These are phyloP conservation scores for Phytophthora niederhauseri DNA, from an alignment of 352 stramenopile species.

Conservation along the genomic window DNA sequence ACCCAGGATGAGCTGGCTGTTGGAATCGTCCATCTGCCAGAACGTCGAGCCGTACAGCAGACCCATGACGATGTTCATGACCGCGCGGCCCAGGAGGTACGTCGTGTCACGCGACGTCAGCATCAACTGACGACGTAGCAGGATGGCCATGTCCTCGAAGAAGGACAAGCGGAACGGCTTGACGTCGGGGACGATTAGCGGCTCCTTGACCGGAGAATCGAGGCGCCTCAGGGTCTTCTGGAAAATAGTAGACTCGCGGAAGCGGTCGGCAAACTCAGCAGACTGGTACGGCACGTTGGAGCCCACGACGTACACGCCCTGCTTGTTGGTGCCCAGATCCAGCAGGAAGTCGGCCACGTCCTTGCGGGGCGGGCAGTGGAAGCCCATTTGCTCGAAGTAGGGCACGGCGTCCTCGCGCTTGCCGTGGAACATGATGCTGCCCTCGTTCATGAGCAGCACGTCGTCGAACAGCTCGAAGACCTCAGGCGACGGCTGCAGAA, in stretches of 20 bases:
- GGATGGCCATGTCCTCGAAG: constrained; percentile 40
- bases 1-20: constrained; percentile 71
- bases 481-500: constrained; percentile 53
- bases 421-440: constrained; percentile 61
- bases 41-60: constrained; percentile 72
- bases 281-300: constrained; percentile 29
- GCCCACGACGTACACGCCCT: constrained; percentile 17
- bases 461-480: constrained; percentile 70
- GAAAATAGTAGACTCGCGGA: constrained; percentile 55
- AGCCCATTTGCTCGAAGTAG: constrained; percentile 63
- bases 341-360: constrained; percentile 5
- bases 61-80: constrained; percentile 70
- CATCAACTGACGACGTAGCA: constrained; percentile 62
- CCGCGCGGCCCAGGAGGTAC: constrained; percentile 48
- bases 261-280: constrained; percentile 52
- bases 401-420: constrained; percentile 42
- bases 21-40: constrained; percentile 61
- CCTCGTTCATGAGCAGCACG: constrained; percentile 58
- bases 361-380: constrained; percentile 40
- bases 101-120: constrained; percentile 67
- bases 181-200: constrained; percentile 17
- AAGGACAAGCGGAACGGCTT: constrained; percentile 56
- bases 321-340: constrained; percentile 30
- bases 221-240: constrained; percentile 48
- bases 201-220: constrained; percentile 39